Evolutionary conservation across 805 yeast species (phyloP), one percentile per base, ranked within the genome.

Genomic region (Blastobotrys peoriensis): DNA sequence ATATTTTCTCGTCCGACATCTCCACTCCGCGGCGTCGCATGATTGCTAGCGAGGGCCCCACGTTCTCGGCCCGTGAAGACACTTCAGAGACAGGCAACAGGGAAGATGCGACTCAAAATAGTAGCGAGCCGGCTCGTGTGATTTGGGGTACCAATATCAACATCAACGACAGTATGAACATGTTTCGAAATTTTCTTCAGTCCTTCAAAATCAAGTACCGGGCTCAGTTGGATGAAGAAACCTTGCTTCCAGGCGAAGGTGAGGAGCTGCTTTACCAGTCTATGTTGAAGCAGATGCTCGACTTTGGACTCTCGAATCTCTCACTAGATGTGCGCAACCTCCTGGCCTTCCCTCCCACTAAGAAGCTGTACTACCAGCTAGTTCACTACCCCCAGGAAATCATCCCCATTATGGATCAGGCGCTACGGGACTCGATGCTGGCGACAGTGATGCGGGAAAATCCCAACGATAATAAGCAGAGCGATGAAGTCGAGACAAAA

Each of bases 121-220:
- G n/a, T n/a, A n/a, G n/a, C n/a, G 96, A 84, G 52, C 95, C 95
- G 0, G 79, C 81, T 19, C 76, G 94, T 57, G 95, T 93, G 43
- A 91, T 93, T 58, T 93, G 98, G 98, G 98, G 98, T 65, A 93
- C 98, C 1, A 88, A 91, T 60, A 96, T 93, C 21, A 83, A 94
- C 39, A 89, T 93, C 58, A 86, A 80, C 58, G 96, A 93, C 59
- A 82, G 93, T 55, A 75, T 85, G 33, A 83, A 79, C 53, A 74
- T 76, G 41, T 91, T 93, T 67, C 73, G 94, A 52, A 81, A 81
- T 51, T 93, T 93, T 54, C 67, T 93, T 56, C 81, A 84, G 81
- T 77, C 83, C 20, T 93, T 88, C 71, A 85, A 87, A 61, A 68
- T 75, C 66, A 83, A 81, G 58, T 80, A 85, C 64, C 74, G 97